Evolutionary conservation across 208 protist species (phyloP).

Genomic region (Crithidia expoeki): DNA sequence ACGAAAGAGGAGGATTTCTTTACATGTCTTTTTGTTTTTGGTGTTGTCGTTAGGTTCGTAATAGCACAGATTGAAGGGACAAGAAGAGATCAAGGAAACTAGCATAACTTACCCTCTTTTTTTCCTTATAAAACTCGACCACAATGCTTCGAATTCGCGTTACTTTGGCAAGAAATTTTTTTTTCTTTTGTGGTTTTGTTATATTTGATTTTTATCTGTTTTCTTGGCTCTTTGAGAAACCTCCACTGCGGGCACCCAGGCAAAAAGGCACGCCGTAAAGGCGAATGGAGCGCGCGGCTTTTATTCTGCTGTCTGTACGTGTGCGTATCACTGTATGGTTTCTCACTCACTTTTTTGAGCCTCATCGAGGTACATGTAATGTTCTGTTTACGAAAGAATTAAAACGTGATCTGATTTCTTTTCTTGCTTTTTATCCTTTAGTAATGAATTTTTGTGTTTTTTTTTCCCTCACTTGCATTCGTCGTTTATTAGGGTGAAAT

Average conservation of each 20-base stretch:
- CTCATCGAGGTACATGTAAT: not conserved
- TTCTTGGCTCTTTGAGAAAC: not conserved
- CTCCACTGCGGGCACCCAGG: not conserved
- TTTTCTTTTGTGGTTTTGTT: conserved; percentile 5
- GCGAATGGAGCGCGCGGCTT: not conserved
- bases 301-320: not conserved
- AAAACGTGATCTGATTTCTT: not conserved
- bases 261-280: not conserved
- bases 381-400: not conserved
- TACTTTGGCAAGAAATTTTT: conserved; percentile 2
- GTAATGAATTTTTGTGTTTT: conserved; percentile 14
- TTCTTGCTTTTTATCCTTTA: conserved; percentile 1
- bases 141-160: conserved; percentile 13
- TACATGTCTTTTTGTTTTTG: not conserved
- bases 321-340: conserved; percentile 3
- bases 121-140: conserved; percentile 6
- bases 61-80: not conserved
- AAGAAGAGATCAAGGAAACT: conserved; percentile 5
- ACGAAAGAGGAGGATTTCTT: not conserved
- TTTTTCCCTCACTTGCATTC: conserved; percentile 2
- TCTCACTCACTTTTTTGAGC: not conserved
- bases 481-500: not conserved
- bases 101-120: not conserved
- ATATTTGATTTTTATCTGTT: conserved; percentile 10
- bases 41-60: too few relatives aligned